Conservation (phyloP, 352 stramenopile genomes). For the Phytophthora macrochlamydospora region DNA sequence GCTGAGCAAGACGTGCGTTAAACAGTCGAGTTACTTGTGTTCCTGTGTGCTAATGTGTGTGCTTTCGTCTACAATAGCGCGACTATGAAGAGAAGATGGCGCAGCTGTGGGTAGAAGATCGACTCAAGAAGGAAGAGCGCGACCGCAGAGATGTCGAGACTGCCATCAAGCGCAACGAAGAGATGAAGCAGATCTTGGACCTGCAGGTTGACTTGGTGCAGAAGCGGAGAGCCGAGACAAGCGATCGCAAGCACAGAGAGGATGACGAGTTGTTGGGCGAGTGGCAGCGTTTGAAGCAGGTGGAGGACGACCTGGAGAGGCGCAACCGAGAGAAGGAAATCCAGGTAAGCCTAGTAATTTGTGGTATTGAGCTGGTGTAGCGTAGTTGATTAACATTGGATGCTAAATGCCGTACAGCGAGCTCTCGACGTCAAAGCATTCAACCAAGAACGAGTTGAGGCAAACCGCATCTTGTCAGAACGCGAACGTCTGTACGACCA, state of each 20-base stretch:
- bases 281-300: conserved; percentile 61
- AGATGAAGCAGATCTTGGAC: conserved; percentile 79
- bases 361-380: background rate
- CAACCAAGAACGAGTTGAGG: conserved; percentile 70
- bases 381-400: background rate
- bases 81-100: conserved; percentile 62
- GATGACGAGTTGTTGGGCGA: conserved; percentile 62
- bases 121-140: conserved; percentile 75
- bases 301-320: conserved; percentile 68
- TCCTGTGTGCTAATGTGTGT: background rate
- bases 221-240: conserved; percentile 43
- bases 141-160: conserved; percentile 61
- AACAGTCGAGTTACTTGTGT: no score
- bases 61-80: conserved; percentile 22
- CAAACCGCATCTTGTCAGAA: conserved; percentile 40
- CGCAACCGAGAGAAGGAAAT: conserved; percentile 63
- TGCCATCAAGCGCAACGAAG: conserved; percentile 54
- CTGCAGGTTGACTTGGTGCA: conserved; percentile 73
- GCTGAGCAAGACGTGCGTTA: conserved; percentile 52
- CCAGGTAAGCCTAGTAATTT: conserved; percentile 21
- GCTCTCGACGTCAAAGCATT: conserved; percentile 78
- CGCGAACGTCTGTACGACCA: conserved; percentile 75
- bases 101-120: conserved; percentile 74
- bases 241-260: conserved; percentile 49
- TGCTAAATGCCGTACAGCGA: conserved; percentile 26